phyloP scores from a whole-genome alignment of 495 filamentous ascomycete genomes.

The Podospora pseudocomata region DNA sequence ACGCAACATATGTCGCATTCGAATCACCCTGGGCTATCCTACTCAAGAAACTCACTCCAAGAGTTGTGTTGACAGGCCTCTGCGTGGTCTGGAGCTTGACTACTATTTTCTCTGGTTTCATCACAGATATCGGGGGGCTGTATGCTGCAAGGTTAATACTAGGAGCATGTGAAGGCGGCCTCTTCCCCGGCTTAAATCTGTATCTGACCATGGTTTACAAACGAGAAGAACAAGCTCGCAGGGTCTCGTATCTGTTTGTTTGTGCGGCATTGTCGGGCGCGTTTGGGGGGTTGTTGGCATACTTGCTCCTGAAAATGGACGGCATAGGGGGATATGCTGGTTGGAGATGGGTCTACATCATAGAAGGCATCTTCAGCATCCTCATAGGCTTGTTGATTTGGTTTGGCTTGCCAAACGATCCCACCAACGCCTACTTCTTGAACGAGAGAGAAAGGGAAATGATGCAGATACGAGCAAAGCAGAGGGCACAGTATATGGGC shows the following conservation, averaged over 20 bases:
- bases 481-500: conserved; percentile 42
- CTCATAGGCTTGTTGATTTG: conserved; percentile 59
- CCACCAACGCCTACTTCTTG: conserved; percentile 46
- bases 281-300: conserved; percentile 73
- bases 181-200: conserved; percentile 77
- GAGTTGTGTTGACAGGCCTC: conserved; percentile 56
- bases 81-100: conserved; percentile 56
- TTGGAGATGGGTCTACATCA: conserved; percentile 76
- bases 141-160: conserved; percentile 53
- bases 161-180: conserved; percentile 56
- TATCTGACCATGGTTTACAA: conserved; percentile 81
- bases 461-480: conserved; percentile 43
- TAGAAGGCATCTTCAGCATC: conserved; percentile 69
- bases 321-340: conserved; percentile 59
- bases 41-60: conserved; percentile 61
- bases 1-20: conserved; percentile 74
- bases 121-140: conserved; percentile 45
- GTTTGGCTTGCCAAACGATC: conserved; percentile 56
- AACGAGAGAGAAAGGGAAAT: conserved; percentile 48
- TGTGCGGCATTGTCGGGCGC: conserved; percentile 74
- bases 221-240: conserved; percentile 42
- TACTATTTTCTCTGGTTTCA: conserved; percentile 53
- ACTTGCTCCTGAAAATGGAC: conserved; percentile 64
- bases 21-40: conserved; percentile 77
- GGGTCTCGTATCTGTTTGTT: conserved; percentile 75